Conservation (phyloP, 441 rosid species). For the Bocquillonia castaneifolia region DNA sequence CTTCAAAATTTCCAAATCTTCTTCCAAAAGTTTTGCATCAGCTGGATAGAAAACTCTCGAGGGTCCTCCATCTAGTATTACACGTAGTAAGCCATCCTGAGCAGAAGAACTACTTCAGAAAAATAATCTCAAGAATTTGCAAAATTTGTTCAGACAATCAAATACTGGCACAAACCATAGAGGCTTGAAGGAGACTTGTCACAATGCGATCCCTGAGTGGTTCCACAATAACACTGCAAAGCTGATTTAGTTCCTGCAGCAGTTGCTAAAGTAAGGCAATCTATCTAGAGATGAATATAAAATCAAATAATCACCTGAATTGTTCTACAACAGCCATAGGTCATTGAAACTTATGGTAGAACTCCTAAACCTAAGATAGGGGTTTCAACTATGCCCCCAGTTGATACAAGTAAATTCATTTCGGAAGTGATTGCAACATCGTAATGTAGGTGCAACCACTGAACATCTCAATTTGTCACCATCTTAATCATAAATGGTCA, state of each 20-base stretch:
- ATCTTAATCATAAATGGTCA: not conserved
- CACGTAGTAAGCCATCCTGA: constrained; percentile 88
- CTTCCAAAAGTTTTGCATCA: constrained; percentile 77
- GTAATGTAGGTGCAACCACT: not conserved
- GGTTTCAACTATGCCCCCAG: not conserved
- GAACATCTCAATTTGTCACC: not conserved
- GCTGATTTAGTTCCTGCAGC: constrained; percentile 79
- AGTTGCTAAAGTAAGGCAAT: constrained; percentile 1
- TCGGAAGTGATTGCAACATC: not conserved
- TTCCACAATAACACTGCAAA: constrained; percentile 76
- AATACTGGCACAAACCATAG: constrained; percentile 58
- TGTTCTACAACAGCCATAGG: not conserved
- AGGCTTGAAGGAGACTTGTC: constrained; percentile 92
- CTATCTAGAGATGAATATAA: not conserved
- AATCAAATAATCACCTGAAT: not conserved
- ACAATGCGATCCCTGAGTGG: constrained; percentile 88
- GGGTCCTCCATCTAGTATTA: constrained; percentile 83
- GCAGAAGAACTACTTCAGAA: constrained; percentile 23
- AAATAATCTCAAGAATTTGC: constrained; percentile 21
- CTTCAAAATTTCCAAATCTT: constrained; percentile 87
- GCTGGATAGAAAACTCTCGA: constrained; percentile 55
- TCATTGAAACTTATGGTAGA: not conserved
- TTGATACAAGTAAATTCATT: not conserved
- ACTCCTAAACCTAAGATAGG: not conserved
- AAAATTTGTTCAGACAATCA: constrained; percentile 9